phyloP scores from a whole-genome alignment of 176 grass and related monocot genomes.

The Themeda triandra region DNA sequence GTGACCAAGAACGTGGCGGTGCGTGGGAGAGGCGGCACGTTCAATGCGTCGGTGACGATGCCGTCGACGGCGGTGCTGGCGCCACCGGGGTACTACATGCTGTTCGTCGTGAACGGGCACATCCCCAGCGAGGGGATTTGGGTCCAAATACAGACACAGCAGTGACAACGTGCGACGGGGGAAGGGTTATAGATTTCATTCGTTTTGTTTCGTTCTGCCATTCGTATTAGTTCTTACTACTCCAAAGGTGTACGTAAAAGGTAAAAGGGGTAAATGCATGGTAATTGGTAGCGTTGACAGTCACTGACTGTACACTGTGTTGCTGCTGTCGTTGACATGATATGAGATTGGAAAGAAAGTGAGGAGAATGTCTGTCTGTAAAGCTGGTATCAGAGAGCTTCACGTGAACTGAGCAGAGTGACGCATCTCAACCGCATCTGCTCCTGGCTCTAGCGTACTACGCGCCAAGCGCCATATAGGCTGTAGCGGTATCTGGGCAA shows the following conservation, averaged over 20 bases:
- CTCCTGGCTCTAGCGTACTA: not conserved
- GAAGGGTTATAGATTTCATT: not conserved
- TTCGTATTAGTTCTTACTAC: not conserved
- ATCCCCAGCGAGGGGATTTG: conserved; percentile 73
- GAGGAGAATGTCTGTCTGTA: conserved; percentile 32
- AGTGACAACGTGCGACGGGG: not conserved
- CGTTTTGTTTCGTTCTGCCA: not conserved
- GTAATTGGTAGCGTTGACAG: not conserved
- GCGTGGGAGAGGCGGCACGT: not conserved
- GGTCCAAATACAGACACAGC: conserved; percentile 49
- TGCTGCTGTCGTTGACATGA: not conserved
- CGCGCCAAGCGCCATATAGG: not conserved
- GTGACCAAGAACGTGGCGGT: not conserved
- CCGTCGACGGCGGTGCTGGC: conserved; percentile 46
- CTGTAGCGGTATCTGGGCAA: not conserved
- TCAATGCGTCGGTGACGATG: conserved; percentile 28
- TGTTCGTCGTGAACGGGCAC: conserved; percentile 71
- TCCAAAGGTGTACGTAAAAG: not conserved
- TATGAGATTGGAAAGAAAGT: not conserved
- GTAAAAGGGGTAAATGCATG: not conserved
- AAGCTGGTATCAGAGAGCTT: conserved; percentile 12
- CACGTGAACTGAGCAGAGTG: conserved; percentile 36
- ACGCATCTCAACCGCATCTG: conserved; percentile 25
- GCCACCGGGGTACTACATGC: conserved; percentile 82
- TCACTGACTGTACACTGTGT: not conserved